Evolutionary conservation across 148 eudicot genomes (phyloP).

Genomic region (Heliamphora exappendiculata): DNA sequence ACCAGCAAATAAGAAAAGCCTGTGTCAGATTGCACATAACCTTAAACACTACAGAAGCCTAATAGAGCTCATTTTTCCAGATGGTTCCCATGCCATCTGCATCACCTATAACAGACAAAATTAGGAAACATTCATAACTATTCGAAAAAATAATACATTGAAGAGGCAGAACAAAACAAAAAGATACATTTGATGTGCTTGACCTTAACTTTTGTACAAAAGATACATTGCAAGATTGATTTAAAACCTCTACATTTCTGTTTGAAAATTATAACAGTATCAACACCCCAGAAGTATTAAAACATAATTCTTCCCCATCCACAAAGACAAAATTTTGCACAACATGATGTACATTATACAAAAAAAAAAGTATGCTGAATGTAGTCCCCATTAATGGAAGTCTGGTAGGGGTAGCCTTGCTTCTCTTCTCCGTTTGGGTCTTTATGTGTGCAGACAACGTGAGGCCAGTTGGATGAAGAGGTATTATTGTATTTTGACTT

Average conservation of each 20-base stretch:
- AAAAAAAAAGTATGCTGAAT: too few species aligned
- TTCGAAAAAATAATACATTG: background rate
- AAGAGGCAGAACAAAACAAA: background rate
- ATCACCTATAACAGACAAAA: slow-evolving; percentile 43
- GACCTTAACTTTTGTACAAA: background rate
- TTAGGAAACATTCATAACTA: background rate
- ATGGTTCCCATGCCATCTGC: slow-evolving; percentile 73
- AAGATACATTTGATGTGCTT: background rate
- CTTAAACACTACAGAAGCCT: slow-evolving; percentile 72
- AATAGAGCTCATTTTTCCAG: slow-evolving; percentile 63
- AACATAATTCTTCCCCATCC: background rate
- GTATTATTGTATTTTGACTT: too few species aligned
- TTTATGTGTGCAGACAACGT: too few species aligned
- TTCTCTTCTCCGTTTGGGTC: too few species aligned
- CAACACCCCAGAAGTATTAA: background rate
- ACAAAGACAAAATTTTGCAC: background rate
- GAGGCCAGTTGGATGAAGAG: too few species aligned
- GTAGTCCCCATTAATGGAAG: too few species aligned
- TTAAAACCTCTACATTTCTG: too few species aligned
- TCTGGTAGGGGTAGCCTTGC: too few species aligned
- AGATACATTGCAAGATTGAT: background rate
- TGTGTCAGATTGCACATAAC: slow-evolving; percentile 24
- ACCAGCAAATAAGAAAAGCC: background rate
- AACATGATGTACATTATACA: background rate
- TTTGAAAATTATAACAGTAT: background rate